Evolutionary conservation across 805 yeast genomes (phyloP).

Genomic region (Suhomyces faveliae): DNA sequence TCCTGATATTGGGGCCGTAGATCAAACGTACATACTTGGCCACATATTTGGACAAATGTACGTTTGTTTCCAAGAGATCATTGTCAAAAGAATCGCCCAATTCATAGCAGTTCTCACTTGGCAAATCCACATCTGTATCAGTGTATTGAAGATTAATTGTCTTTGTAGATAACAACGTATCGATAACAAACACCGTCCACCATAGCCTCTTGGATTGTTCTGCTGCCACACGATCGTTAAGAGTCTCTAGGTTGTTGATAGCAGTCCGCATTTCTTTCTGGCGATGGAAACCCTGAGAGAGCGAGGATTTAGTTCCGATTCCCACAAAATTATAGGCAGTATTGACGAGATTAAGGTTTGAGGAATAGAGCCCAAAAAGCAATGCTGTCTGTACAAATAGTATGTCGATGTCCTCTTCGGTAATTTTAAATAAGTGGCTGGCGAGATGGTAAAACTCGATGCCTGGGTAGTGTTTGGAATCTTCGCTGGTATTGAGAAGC

Average conservation of each 20-base stretch:
- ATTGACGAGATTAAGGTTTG: conserved; percentile 36
- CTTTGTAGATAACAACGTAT: conserved; percentile 40
- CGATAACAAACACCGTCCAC: conserved; percentile 44
- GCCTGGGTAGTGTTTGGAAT: conserved; percentile 26
- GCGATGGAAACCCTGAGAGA: conserved; percentile 38
- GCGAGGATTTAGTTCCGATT: conserved; percentile 38
- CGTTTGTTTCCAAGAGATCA: conserved; percentile 34
- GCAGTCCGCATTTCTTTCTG: conserved; percentile 16
- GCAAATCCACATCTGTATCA: conserved; percentile 43
- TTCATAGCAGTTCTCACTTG: conserved; percentile 30
- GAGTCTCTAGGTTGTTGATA: conserved; percentile 3
- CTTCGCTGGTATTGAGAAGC: conserved; percentile 15
- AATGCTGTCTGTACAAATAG: conserved; percentile 37
- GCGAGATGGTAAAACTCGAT: conserved; percentile 33
- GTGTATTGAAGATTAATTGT: conserved; percentile 42
- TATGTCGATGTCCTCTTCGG: conserved; percentile 28
- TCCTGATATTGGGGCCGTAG: conserved; percentile 41
- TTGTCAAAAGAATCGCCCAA: conserved; percentile 31
- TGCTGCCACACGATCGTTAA: conserved; percentile 5
- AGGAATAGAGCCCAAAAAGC: conserved; percentile 35
- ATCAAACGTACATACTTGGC: conserved; percentile 35
- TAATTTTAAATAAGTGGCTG: conserved; percentile 29
- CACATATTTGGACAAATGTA: conserved; percentile 38
- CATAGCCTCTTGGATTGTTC: conserved; percentile 39
- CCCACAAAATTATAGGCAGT: conserved; percentile 41